Percentiles rank a stretch among this genome's conserved stretches.
phyloP scores from a whole-genome alignment of 805 yeast genomes.

The Dipodascopsis uninucleata region DNA sequence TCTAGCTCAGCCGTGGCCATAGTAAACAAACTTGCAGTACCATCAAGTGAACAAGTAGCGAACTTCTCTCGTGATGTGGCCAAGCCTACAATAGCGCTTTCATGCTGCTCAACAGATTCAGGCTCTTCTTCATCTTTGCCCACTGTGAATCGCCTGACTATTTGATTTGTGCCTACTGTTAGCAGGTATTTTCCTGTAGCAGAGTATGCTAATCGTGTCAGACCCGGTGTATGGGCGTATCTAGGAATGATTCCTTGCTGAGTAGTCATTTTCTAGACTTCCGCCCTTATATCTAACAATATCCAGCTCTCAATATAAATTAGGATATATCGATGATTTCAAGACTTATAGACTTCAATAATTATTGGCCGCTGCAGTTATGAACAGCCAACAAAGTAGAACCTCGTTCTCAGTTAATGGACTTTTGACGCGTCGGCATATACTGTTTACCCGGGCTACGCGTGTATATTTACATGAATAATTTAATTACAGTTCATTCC shows the following conservation, averaged over 20 bases:
- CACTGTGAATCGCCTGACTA: constrained; percentile 36
- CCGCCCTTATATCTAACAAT: too few relatives aligned
- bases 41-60: constrained; percentile 46
- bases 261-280: constrained; percentile 12
- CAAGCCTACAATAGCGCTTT: constrained; percentile 30
- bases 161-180: constrained; percentile 38
- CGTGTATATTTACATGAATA: too few relatives aligned
- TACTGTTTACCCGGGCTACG: too few relatives aligned
- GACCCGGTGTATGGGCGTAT: constrained; percentile 39
- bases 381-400: too few relatives aligned
- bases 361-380: too few relatives aligned
- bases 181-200: constrained; percentile 35
- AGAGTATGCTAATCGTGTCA: constrained; percentile 36
- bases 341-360: too few relatives aligned
- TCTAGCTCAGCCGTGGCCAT: constrained; percentile 27
- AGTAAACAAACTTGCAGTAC: constrained; percentile 36
- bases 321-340: too few relatives aligned
- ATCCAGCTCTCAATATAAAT: too few relatives aligned
- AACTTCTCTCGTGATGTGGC: constrained; percentile 33
- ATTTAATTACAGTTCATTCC: too few relatives aligned
- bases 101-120: constrained; percentile 33
- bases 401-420: too few relatives aligned
- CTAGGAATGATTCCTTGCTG: constrained; percentile 25
- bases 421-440: too few relatives aligned
- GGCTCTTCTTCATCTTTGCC: constrained; percentile 37